Base-by-base conservation (phyloP, 2,329 filamentous ascomycete species). In the Endothia cerciana region DNA sequence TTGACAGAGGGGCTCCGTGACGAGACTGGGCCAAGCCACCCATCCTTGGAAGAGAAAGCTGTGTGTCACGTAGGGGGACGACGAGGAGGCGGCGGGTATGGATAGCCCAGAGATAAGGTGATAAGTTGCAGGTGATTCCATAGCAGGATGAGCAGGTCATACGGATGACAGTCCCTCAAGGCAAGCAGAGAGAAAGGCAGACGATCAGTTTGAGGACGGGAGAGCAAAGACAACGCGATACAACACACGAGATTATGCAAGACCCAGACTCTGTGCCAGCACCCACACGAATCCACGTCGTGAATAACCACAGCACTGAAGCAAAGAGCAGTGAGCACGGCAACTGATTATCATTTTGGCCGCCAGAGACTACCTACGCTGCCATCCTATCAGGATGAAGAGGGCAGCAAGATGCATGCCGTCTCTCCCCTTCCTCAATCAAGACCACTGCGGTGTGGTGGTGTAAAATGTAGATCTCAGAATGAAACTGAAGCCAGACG, bases 401-500 rank as follows among this genome's bases (percentile, higher is more conserved):
- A 13, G 11, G 30, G 28, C 28, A 36, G 30, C 17, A 51, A 22
- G 13, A 17, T 22, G 55, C n/a, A 40, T 58, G 33, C 11, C 36
- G 17, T 17, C 36, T 43, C 6, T 30, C 25, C 3, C 11, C 57
- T 13, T 43, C 40, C 11, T 22, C 15, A 4, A n/a, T 17, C 22
- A 45, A 45, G 15, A 47, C 38, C 36, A 13, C 36, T 38, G 22
- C 11, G 30, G 7, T 15, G 22, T 38, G 30, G 30, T 28, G 13
- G 33, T 13, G 43, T 10, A 69, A n/a, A 77, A 82, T 85, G 83
- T 85, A 83, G 82, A 85, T 85, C 82, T 82, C 82, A 79, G 79
- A 83, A 83, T 85, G 83, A 85, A 85, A 85, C 83, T 79, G 77
- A 78, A 80, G 77, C 76, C 79, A 81, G 82, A 85, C 78, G 76